A percentile compares a stretch with the other conserved stretches of the same genome.
Conservation (phyloP, 139 green algal species). For the Chlamydomonas asymmetrica region DNA sequence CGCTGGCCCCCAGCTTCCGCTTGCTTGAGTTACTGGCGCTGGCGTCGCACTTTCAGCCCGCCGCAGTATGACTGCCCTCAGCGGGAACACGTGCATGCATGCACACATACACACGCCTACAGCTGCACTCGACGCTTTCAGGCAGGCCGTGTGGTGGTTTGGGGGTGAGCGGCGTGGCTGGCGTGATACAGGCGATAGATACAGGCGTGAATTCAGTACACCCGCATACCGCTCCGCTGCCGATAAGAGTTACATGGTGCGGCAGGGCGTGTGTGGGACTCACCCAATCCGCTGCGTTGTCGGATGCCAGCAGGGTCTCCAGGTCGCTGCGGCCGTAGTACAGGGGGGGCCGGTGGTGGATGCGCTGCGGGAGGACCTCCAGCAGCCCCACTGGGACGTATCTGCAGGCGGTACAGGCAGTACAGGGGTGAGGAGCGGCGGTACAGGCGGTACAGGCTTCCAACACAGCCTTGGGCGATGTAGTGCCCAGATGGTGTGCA, state of each 20-base stretch:
- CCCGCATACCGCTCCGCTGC: not conserved
- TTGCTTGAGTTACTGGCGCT: too few species aligned
- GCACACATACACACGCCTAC: not conserved
- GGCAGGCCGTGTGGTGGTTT: not conserved
- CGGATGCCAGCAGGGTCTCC: constrained; percentile 82
- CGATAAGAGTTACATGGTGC: not conserved
- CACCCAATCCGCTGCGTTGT: constrained; percentile 77
- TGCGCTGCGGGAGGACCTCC: constrained; percentile 76
- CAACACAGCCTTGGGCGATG: too few species aligned
- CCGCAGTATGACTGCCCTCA: too few species aligned
- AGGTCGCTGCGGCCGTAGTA: constrained; percentile 77
- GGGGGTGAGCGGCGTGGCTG: too few species aligned
- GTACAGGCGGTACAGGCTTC: too few species aligned
- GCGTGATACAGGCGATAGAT: too few species aligned
- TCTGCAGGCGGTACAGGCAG: constrained; percentile 45
- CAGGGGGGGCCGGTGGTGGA: constrained; percentile 76
- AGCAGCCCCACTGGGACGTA: constrained; percentile 96
- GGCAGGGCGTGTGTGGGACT: too few species aligned
- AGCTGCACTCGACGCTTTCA: not conserved
- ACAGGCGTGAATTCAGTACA: not conserved
- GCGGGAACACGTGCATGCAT: too few species aligned
- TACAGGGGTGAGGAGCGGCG: too few species aligned
- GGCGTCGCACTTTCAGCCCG: too few species aligned
- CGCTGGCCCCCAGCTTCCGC: too few species aligned
- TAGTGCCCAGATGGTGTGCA: too few species aligned